These are phyloP conservation scores for Xylaria longipes DNA, from an alignment of 495 filamentous ascomycete species.

Conservation along the genomic window DNA sequence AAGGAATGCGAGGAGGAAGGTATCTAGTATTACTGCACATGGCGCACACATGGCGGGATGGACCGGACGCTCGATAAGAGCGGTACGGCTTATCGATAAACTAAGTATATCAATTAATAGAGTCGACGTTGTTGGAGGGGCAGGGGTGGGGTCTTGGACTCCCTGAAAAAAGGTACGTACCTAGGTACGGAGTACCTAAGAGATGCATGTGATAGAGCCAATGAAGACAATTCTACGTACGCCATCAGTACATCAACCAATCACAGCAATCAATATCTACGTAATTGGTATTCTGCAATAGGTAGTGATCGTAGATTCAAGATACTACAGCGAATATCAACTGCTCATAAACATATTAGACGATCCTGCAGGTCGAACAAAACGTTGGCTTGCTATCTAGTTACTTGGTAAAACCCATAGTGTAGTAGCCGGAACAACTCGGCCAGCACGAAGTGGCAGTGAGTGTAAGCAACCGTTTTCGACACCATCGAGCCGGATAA, in stretches of 20 bases:
- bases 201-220: neutral
- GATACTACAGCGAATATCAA: neutral
- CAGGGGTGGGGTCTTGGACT: too few relatives aligned
- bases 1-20: neutral
- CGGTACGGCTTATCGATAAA: constrained; percentile 15
- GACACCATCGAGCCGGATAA: neutral
- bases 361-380: neutral
- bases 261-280: too few relatives aligned
- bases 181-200: too few relatives aligned
- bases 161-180: too few relatives aligned
- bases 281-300: too few relatives aligned
- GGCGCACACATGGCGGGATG: neutral
- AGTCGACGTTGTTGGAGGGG: neutral
- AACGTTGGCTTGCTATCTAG: neutral
- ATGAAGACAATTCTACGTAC: neutral
- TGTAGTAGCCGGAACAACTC: too few relatives aligned
- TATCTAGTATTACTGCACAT: neutral
- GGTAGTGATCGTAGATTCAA: neutral
- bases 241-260: too few relatives aligned
- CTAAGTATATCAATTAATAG: neutral
- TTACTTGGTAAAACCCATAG: neutral
- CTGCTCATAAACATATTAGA: neutral
- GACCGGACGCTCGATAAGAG: constrained; percentile 13
- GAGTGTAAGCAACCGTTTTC: neutral
- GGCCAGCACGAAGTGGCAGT: too few relatives aligned